Percentiles rank a stretch among this genome's conserved stretches.
Conservation (phyloP, 192 early-diverging fungal genomes). For the Coemansia sp. region DNA sequence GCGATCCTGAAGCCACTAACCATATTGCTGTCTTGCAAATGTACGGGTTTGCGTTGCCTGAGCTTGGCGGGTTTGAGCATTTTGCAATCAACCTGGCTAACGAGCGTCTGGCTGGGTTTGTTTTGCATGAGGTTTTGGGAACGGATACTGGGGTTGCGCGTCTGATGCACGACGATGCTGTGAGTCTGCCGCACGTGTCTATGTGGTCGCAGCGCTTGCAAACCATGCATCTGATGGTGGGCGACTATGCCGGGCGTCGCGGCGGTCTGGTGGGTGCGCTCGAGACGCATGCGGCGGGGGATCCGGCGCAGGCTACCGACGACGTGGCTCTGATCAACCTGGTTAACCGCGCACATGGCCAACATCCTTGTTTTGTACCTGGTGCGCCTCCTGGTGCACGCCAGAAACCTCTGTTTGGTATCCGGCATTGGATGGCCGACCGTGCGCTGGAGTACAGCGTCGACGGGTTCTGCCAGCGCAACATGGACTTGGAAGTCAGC, state of each 20-base stretch:
- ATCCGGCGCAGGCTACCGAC: constrained; percentile 47
- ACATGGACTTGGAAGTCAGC: constrained; percentile 63
- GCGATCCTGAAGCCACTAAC: constrained; percentile 66
- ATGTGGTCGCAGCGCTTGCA: constrained; percentile 26
- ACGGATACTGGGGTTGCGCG: constrained; percentile 38
- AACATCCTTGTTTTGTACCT: constrained; percentile 31
- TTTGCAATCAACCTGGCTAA: constrained; percentile 72
- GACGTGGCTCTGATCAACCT: constrained; percentile 62
- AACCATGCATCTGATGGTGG: constrained; percentile 27
- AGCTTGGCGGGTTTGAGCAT: constrained; percentile 59
- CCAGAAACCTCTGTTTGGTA: constrained; percentile 62
- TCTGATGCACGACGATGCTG: constrained; percentile 38
- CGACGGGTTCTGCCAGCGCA: constrained; percentile 76
- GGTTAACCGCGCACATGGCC: constrained; percentile 26
- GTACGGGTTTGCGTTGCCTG: constrained; percentile 63
- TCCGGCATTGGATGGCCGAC: constrained; percentile 71
- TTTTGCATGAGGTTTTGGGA: constrained; percentile 36
- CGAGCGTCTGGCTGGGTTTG: constrained; percentile 61
- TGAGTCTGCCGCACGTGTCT: constrained; percentile 18
- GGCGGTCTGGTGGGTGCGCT: constrained; percentile 32
- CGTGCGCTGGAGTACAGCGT: constrained; percentile 72
- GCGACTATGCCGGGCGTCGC: constrained; percentile 32
- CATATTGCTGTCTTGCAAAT: constrained; percentile 90
- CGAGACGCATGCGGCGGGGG: constrained; percentile 45
- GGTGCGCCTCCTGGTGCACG: constrained; percentile 27